Evolutionary conservation across 2,329 filamentous ascomycete species (phyloP).

Genomic region (Talaromyces sp.): DNA sequence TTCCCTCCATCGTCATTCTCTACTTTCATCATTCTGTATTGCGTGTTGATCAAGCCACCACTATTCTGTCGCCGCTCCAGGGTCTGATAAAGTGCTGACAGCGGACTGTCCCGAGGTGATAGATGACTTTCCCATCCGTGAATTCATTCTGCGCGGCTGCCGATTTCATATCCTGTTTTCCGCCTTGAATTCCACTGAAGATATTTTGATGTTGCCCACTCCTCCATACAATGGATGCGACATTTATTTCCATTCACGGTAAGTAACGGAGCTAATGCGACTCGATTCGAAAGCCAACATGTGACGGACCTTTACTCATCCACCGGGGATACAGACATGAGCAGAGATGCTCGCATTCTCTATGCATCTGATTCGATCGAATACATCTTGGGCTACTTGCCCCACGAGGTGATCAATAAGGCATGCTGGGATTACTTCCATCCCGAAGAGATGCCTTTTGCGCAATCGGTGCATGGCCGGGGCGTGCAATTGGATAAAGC

Average conservation of each 20-base stretch:
- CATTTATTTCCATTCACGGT: slow-evolving; percentile 19
- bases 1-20: not conserved
- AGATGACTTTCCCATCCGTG: not conserved
- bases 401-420: slow-evolving; percentile 68
- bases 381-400: slow-evolving; percentile 76
- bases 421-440: slow-evolving; percentile 87
- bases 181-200: not conserved
- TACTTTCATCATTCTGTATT: not conserved
- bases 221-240: slow-evolving; percentile 3
- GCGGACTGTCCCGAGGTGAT: not conserved
- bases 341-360: slow-evolving; percentile 70
- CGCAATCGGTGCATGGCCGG: slow-evolving; percentile 66
- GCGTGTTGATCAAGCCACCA: not conserved
- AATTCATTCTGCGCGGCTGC: not conserved
- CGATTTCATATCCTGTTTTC: not conserved
- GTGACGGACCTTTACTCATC: not conserved
- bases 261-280: not conserved
- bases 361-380: slow-evolving; percentile 80
- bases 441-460: slow-evolving; percentile 72
- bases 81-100: not conserved
- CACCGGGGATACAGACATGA: slow-evolving; percentile 56
- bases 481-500: slow-evolving; percentile 78
- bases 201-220: slow-evolving; percentile 11
- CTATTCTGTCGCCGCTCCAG: not conserved
- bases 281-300: not conserved